Percentiles rank a stretch among this genome's conserved stretches.
Evolutionary conservation across 805 yeast species (phyloP).

Genomic region (Hanseniaspora thailandica): DNA sequence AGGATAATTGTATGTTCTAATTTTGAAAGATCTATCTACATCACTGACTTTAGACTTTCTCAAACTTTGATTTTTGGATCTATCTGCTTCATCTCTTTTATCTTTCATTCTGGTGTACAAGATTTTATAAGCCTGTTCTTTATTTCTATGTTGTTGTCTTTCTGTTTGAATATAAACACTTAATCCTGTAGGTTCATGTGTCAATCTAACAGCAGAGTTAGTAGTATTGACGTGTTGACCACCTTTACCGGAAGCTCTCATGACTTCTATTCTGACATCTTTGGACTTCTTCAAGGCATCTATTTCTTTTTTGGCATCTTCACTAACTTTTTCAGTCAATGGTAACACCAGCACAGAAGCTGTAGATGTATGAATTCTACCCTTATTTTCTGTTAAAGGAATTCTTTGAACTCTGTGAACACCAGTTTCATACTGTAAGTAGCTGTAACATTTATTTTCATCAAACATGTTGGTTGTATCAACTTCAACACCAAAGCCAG

Average conservation of each 20-base stretch:
- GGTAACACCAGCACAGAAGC: conserved; percentile 93
- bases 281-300: conserved; percentile 40
- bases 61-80: conserved; percentile 43
- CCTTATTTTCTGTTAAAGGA: conserved; percentile 88
- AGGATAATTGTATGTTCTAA: conserved; percentile 84
- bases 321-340: conserved; percentile 38
- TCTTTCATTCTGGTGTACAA: conserved; percentile 79
- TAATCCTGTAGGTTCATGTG: conserved; percentile 84
- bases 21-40: conserved; percentile 84
- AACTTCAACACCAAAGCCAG: background rate
- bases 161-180: conserved; percentile 88
- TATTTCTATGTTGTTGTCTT: conserved; percentile 86
- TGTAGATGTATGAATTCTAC: conserved; percentile 89
- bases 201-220: conserved; percentile 88
- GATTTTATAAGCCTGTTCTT: conserved; percentile 80
- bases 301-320: conserved; percentile 27
- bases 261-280: conserved; percentile 87
- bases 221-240: conserved; percentile 98
- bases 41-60: conserved; percentile 77
- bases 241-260: conserved; percentile 95
- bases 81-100: conserved; percentile 40
- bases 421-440: conserved; percentile 76
- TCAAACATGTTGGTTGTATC: conserved; percentile 25
- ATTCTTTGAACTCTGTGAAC: conserved; percentile 92
- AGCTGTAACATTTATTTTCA: conserved; percentile 63